Evolutionary conservation across 805 yeast genomes (phyloP).

Genomic region (Isabelozyma gotoi): DNA sequence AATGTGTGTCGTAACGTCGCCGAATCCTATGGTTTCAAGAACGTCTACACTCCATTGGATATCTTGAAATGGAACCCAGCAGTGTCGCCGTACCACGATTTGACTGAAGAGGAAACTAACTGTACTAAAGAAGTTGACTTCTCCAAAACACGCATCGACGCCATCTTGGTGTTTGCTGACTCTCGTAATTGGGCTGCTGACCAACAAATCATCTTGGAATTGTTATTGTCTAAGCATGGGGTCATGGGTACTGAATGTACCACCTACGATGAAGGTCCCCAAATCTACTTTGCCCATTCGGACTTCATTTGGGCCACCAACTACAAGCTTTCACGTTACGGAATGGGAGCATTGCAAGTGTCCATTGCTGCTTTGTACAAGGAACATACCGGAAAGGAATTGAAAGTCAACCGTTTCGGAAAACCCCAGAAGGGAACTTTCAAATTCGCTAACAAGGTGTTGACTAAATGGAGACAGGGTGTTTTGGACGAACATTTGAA

Average conservation of each 20-base stretch:
- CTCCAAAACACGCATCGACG: slow-evolving; percentile 66
- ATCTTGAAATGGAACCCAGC: slow-evolving; percentile 84
- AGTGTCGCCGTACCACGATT: slow-evolving; percentile 78
- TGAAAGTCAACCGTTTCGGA: slow-evolving; percentile 81
- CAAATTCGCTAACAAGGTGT: slow-evolving; percentile 75
- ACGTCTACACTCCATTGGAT: slow-evolving; percentile 80
- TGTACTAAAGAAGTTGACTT: slow-evolving; percentile 63
- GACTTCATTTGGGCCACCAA: slow-evolving; percentile 94
- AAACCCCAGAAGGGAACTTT: slow-evolving; percentile 89
- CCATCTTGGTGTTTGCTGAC: slow-evolving; percentile 87
- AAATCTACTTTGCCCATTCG: slow-evolving; percentile 84
- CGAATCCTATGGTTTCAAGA: slow-evolving; percentile 76
- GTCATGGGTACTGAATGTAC: slow-evolving; percentile 79
- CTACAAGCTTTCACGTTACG: slow-evolving; percentile 77
- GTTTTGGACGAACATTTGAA: slow-evolving; percentile 73
- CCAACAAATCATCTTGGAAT: slow-evolving; percentile 83
- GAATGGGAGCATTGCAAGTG: slow-evolving; percentile 93
- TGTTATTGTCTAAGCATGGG: slow-evolving; percentile 74
- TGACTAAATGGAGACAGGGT: slow-evolving; percentile 75
- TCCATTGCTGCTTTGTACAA: slow-evolving; percentile 81
- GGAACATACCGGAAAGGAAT: slow-evolving; percentile 80
- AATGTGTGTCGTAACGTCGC: slow-evolving; percentile 84
- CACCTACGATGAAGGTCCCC: slow-evolving; percentile 75
- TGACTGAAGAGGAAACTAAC: slow-evolving; percentile 67
- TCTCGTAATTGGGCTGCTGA: slow-evolving; percentile 93